Evolutionary conservation across 1,284 basidiomycete species (phyloP), one percentile per base, ranked within the genome.

Genomic region (Ganoderma meredithae): DNA sequence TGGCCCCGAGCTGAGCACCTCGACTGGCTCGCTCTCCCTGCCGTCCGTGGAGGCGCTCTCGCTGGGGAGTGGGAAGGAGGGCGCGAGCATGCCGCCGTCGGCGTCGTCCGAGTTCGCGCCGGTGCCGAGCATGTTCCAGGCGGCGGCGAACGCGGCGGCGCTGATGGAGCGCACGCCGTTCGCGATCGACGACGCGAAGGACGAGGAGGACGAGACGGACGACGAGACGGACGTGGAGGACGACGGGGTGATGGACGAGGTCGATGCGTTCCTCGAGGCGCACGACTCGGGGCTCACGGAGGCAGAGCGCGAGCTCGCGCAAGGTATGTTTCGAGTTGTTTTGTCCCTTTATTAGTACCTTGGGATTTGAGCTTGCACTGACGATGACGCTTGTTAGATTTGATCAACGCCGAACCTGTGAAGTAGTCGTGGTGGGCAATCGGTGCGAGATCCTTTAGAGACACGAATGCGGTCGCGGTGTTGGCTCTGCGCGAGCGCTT

Each of bases 111-210:
- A 74, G 59, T 83, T 86, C 63, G 86, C 86, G 43, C 86, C 90
- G 9, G 82, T 88, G 79, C 83, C 84, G 43, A 88, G 92, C 80
- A 86, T 96, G 56, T 74, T 76, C 71, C 74, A 78, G 70, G 86
- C 93, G 66, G 92, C 90, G 0, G 94, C 93, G 27, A 93, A 91
- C 69, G 91, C 93, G 61, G 93, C 93, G 10, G 76, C 75, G 36
- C 84, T 96, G 56, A 91, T 96, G 90, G 93, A 97, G 76, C 84
- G 96, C 60, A 95, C 94, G 44, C 91, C 93, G 71, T 98, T 98
- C 79, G 95, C 95, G 2, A 97, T 98, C 73, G 96, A 98, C 77
- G 94, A 96, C 78, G 94, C 91, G 4, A 91, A 90, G 66, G 94
- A 95, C 72, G 93, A 91, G 17, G 92, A 94, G 58, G 92, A 91